phyloP scores from a whole-genome alignment of 495 filamentous ascomycete species.

The Clavariopsis aquatica region DNA sequence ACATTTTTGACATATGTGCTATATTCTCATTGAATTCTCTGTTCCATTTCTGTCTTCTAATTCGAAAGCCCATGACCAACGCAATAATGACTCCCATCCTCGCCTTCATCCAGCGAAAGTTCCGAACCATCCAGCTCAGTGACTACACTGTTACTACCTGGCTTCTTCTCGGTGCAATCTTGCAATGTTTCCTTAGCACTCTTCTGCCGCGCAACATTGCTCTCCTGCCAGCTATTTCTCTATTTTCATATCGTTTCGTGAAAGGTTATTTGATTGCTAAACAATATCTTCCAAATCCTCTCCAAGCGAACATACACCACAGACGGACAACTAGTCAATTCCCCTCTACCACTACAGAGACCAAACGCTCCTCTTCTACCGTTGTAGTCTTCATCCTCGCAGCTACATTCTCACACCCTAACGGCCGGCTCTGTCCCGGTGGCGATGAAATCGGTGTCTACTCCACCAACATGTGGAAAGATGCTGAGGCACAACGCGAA shows the following conservation, averaged over 20 bases:
- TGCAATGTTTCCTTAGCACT: background rate
- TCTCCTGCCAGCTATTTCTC: background rate
- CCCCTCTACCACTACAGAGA: background rate
- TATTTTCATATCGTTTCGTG: constrained; percentile 5
- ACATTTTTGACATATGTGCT: too few relatives aligned
- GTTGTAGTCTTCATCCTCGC: constrained; percentile 13
- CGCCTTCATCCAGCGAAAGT: too few relatives aligned
- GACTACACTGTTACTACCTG: constrained; percentile 12
- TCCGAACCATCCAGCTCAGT: background rate
- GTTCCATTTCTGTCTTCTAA: too few relatives aligned
- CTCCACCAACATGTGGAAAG: constrained; percentile 13
- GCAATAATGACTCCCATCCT: too few relatives aligned
- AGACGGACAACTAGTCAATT: background rate
- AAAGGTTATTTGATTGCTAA: background rate
- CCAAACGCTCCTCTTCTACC: background rate
- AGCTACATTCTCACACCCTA: background rate
- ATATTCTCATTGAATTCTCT: too few relatives aligned
- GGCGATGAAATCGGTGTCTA: background rate
- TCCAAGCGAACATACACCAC: background rate
- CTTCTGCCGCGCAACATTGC: constrained; percentile 2
- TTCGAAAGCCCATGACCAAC: too few relatives aligned
- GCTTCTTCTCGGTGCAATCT: constrained; percentile 7
- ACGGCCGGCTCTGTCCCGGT: constrained; percentile 4
- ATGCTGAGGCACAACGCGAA: background rate
- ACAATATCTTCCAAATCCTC: constrained; percentile 2